Evolutionary conservation across 2,329 filamentous ascomycete species (phyloP).

Genomic region (Pseudopyricularia javanii): DNA sequence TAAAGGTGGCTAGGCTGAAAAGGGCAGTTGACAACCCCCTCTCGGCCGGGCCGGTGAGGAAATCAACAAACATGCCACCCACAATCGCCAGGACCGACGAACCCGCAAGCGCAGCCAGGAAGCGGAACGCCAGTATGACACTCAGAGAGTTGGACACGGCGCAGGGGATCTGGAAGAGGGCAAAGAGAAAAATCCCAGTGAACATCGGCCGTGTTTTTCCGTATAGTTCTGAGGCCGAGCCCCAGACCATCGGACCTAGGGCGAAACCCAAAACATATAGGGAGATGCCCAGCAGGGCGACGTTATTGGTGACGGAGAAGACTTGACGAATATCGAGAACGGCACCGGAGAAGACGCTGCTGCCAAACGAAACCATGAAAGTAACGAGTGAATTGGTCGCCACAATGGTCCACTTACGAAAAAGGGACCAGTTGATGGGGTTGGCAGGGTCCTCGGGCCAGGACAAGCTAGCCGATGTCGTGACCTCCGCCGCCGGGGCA

Average conservation of each 20-base stretch:
- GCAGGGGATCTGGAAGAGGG: slow-evolving; percentile 47
- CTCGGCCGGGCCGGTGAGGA: slow-evolving; percentile 1
- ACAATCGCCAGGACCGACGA: slow-evolving; percentile 7
- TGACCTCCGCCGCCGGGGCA: too few relatives aligned
- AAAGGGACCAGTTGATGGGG: slow-evolving; percentile 37
- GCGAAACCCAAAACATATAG: slow-evolving; percentile 4
- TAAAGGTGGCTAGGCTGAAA: neutral
- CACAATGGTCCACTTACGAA: slow-evolving; percentile 23
- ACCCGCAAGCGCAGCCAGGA: slow-evolving; percentile 9
- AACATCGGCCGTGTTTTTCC: slow-evolving; percentile 4
- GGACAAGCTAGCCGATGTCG: too few relatives aligned
- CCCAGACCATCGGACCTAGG: slow-evolving; percentile 3
- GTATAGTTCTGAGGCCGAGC: slow-evolving; percentile 9
- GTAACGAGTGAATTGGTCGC: neutral
- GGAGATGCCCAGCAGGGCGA: slow-evolving; percentile 1
- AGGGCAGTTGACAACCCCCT: neutral
- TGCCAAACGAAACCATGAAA: neutral
- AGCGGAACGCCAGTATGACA: slow-evolving; percentile 17
- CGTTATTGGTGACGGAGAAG: neutral
- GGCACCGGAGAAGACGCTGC: neutral
- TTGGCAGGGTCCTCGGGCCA: slow-evolving; percentile 32
- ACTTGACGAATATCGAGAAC: neutral
- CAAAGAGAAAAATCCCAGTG: neutral
- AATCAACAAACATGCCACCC: slow-evolving; percentile 7
- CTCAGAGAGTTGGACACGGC: slow-evolving; percentile 42